A percentile compares a stretch with the other conserved stretches of the same genome.
These are phyloP conservation scores for Candida sp. DNA, from an alignment of 1,139 yeast species.

Conservation along the genomic window DNA sequence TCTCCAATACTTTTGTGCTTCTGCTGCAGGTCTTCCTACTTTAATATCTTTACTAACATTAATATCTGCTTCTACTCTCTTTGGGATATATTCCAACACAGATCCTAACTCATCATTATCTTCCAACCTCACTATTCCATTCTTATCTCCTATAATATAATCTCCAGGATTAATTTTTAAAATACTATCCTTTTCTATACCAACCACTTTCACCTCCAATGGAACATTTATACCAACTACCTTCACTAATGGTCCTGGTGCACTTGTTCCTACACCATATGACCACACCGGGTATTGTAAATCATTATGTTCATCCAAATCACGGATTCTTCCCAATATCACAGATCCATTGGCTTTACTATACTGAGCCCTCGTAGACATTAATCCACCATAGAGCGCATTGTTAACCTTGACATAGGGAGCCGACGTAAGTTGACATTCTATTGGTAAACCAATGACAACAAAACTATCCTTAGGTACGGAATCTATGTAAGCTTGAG, in stretches of 20 bases:
- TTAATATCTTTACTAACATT: constrained; percentile 70
- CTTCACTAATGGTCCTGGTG: constrained; percentile 76
- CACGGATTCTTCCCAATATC: constrained; percentile 81
- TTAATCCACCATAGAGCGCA: constrained; percentile 90
- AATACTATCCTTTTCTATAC: constrained; percentile 17
- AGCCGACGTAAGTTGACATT: constrained; percentile 47
- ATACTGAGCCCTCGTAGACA: constrained; percentile 84
- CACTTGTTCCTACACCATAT: constrained; percentile 75
- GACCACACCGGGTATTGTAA: constrained; percentile 77
- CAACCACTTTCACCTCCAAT: constrained; percentile 41
- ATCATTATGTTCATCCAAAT: constrained; percentile 69
- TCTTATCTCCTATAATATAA: constrained; percentile 66
- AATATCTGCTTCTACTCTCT: constrained; percentile 72
- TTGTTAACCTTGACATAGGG: constrained; percentile 67
- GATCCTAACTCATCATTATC: constrained; percentile 23
- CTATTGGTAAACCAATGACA: constrained; percentile 59
- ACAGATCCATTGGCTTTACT: constrained; percentile 74
- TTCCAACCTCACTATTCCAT: constrained; percentile 72
- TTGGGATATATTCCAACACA: constrained; percentile 55
- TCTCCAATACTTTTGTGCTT: constrained; percentile 56
- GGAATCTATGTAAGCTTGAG: constrained; percentile 68
- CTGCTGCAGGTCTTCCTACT: constrained; percentile 61
- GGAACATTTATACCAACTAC: constrained; percentile 78
- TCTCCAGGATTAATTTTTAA: constrained; percentile 62
- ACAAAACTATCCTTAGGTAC: constrained; percentile 61